These are phyloP conservation scores for Cantharellus anzutake DNA, from an alignment of 768 basidiomycete genomes.

Conservation along the genomic window DNA sequence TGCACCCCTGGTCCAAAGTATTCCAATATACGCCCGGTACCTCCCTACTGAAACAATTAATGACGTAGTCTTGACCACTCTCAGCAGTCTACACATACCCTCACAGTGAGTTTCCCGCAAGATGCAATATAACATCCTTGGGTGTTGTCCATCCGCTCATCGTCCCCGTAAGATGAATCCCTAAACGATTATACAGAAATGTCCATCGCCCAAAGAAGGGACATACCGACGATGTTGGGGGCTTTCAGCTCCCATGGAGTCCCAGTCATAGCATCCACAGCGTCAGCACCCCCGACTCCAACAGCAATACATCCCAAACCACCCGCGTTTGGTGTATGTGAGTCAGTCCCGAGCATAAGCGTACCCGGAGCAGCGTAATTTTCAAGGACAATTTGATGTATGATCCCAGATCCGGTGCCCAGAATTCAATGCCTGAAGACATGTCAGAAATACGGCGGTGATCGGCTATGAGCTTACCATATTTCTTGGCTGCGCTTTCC, in stretches of 20 bases:
- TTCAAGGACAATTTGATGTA: slow-evolving; percentile 96
- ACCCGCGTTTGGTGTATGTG: slow-evolving; percentile 95
- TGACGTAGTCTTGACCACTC: background rate
- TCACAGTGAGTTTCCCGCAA: slow-evolving; percentile 84
- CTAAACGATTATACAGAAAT: slow-evolving; percentile 19
- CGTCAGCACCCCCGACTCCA: slow-evolving; percentile 97
- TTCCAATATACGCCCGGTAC: slow-evolving; percentile 88
- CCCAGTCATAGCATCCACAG: slow-evolving; percentile 93
- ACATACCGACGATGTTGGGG: slow-evolving; percentile 54
- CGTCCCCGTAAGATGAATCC: slow-evolving; percentile 74
- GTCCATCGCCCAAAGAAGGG: background rate
- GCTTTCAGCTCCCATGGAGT: slow-evolving; percentile 98
- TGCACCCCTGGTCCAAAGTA: slow-evolving; percentile 90
- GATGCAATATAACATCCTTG: slow-evolving; percentile 87
- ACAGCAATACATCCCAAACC: slow-evolving; percentile 93
- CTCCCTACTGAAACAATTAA: slow-evolving; percentile 37
- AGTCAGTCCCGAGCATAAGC: slow-evolving; percentile 85
- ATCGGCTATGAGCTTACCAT: slow-evolving; percentile 20
- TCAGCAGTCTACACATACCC: slow-evolving; percentile 25
- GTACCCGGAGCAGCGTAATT: slow-evolving; percentile 93
- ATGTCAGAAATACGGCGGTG: background rate
- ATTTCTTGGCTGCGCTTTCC: slow-evolving; percentile 75
- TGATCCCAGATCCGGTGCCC: slow-evolving; percentile 85
- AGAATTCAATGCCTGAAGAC: slow-evolving; percentile 69
- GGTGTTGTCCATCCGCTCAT: slow-evolving; percentile 84